Evolutionary conservation across 176 grass and related monocot genomes (phyloP), one percentile per base, ranked within the genome.

Genomic region (Canna indica): DNA sequence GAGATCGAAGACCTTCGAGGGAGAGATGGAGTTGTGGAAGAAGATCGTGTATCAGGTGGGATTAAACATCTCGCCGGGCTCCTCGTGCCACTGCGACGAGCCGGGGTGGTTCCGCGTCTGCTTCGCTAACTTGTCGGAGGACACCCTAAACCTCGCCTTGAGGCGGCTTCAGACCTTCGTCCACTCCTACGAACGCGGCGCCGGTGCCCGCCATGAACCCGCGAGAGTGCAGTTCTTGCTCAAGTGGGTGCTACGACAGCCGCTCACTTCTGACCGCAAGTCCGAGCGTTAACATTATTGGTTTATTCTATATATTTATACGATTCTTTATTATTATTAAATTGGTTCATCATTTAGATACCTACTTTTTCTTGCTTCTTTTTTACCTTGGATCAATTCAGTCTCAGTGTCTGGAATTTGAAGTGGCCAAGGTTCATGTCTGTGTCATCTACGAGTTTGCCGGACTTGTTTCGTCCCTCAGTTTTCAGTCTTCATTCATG

Each of bases 31-130:
- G 79, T 77, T 97, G 42, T 97, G 93, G 93, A 92, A 87, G 80
- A 90, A 85, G 82, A 75, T 97, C 20, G 93, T 97, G 1, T 90
- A 83, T 64, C 71, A 90, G 28, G 89, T 97, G 7, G 82, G 93
- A 54, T 82, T 97, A 36, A 97, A 97, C 83, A 72, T 97, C 69
- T 97, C 89, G 0, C 93, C 93, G 7, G 93, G 93, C 0, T 87
- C 84, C 2, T 97, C 93, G 0, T 97, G 93, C 75, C 93, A 97
- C 83, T 97, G 93, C 93, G 35, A 61, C 35, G 93, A 97, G 64
- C 89, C 93, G 12, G 93, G 93, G 0, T 92, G 93, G 93, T 97
- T 97, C 76, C 88, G 93, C 35, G 70, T 97, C 65, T 97, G 93
- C 82, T 97, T 97, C 69, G 93, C 93, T 34, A 97, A 97, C 80